Evolutionary conservation across 2,329 filamentous ascomycete species (phyloP), one percentile per base, ranked within the genome.

Genomic region (Neurospora sp.): DNA sequence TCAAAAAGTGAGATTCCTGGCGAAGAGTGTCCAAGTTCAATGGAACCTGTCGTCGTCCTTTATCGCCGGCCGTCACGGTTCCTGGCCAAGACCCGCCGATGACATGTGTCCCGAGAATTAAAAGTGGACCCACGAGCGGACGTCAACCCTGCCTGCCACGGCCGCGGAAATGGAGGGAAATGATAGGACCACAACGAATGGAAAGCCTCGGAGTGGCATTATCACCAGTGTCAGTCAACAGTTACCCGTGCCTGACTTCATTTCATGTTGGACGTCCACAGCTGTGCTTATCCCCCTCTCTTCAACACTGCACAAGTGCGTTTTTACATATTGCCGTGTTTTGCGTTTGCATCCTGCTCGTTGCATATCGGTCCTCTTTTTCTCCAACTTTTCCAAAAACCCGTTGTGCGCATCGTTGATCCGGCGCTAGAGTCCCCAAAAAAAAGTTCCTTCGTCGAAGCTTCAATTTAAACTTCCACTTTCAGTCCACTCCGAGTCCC

Each of bases 81-180:
- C 52, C 52, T 62, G 52, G 23, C 52, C 52, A 62, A 62, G 43
- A 37, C 8, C 36, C 37, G 46, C 43, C 43, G 67, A 68, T 68
- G 67, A 68, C 46, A 66, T 68, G 41, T 68, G 67, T 65, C 36
- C 23, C 37, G n/a, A 37, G 43, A 66, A 66, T 17, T 36, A 36
- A 65, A 40, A 65, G 67, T 40, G 67, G 67, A 6, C 4, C 37
- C 3, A 4, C 1, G 19, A 33, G 1, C 52, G 28, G 28, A 33
- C 28, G 12, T 36, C 28, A 62, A 62, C 52, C 52, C 52, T 62
- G 28, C 52, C 52, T 62, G 15, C 52, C 52, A 62, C 52, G 52
- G 28, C 23, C 46, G 28, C 12, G 23, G 28, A 62, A 62, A 62
- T 62, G 52, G 52, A 62, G 15, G 8, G 28, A 46, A 46, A 46